These are phyloP conservation scores for Moringa oleifera DNA, from an alignment of 345 rosid species.

Conservation along the genomic window DNA sequence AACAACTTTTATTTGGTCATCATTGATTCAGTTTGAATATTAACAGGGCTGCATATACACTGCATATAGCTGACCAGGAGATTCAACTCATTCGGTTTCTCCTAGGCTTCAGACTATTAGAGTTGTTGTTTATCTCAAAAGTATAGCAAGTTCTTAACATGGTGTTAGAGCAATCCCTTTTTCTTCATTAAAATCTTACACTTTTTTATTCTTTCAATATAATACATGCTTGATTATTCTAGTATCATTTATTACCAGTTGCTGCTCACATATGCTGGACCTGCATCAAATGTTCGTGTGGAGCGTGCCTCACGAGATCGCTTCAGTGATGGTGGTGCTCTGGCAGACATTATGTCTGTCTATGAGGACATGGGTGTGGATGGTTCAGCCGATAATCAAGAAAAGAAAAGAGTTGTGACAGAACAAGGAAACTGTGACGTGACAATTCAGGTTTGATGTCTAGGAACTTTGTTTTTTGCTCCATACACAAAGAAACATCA, in stretches of 20 bases:
- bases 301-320: conserved; percentile 48
- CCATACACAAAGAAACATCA: not conserved
- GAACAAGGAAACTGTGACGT: conserved; percentile 20
- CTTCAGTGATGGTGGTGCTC: conserved; percentile 58
- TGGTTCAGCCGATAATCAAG: conserved; percentile 23
- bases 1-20: too few species aligned
- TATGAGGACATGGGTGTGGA: conserved; percentile 45
- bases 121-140: not conserved
- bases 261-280: conserved; percentile 76
- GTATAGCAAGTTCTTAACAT: not conserved
- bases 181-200: too few species aligned
- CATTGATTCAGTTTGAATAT: too few species aligned
- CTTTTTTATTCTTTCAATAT: too few species aligned
- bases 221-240: not conserved
- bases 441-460: conserved; percentile 42
- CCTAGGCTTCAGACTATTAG: not conserved
- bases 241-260: conserved; percentile 29
- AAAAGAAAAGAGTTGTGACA: conserved; percentile 19
- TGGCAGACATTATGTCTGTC: conserved; percentile 61
- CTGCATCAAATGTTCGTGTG: conserved; percentile 78
- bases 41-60: too few species aligned
- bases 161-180: too few species aligned
- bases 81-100: not conserved
- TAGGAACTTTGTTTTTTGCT: not conserved
- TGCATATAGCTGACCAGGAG: not conserved